These are phyloP conservation scores for Aspergillus udagawae DNA, from an alignment of 2,329 filamentous ascomycete genomes.

Conservation along the genomic window DNA sequence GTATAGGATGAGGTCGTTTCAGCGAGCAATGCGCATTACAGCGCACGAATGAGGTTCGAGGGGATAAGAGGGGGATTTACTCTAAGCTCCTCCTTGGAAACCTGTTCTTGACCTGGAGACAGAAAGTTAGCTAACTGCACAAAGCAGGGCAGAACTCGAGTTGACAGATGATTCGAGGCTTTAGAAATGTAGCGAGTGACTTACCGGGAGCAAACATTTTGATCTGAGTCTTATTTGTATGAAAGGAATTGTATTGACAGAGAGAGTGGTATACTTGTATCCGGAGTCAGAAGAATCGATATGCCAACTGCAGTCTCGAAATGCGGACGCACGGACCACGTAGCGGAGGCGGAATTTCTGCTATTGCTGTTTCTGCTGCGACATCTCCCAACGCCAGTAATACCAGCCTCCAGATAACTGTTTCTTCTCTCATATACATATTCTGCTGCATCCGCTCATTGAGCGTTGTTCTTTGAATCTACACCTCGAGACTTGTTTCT, in stretches of 20 bases:
- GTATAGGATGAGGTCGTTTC: background rate
- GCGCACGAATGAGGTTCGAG: too few species aligned
- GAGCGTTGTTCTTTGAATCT: background rate
- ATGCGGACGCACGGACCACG: conserved; percentile 11
- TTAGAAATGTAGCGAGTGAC: background rate
- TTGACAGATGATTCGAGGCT: background rate
- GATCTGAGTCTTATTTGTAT: conserved; percentile 2
- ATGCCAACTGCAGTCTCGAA: background rate
- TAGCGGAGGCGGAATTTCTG: conserved; percentile 18
- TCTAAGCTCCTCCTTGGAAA: conserved; percentile 45
- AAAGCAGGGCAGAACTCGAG: background rate
- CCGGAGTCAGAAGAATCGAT: conserved; percentile 4
- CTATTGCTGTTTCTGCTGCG: background rate
- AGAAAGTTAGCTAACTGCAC: background rate
- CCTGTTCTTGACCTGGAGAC: conserved; percentile 38
- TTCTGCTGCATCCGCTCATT: background rate
- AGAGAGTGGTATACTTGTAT: conserved; percentile 4
- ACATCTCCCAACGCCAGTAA: background rate
- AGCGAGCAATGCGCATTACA: background rate
- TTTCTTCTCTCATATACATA: background rate
- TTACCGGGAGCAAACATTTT: conserved; percentile 35
- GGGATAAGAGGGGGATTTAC: conserved; percentile 20
- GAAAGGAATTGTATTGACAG: conserved; percentile 2
- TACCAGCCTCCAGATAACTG: background rate
- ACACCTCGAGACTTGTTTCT: background rate